A percentile compares a stretch with the other conserved stretches of the same genome.
Evolutionary conservation across 305 asterid genomes (phyloP).

Genomic region (Fraxinus dipetala): DNA sequence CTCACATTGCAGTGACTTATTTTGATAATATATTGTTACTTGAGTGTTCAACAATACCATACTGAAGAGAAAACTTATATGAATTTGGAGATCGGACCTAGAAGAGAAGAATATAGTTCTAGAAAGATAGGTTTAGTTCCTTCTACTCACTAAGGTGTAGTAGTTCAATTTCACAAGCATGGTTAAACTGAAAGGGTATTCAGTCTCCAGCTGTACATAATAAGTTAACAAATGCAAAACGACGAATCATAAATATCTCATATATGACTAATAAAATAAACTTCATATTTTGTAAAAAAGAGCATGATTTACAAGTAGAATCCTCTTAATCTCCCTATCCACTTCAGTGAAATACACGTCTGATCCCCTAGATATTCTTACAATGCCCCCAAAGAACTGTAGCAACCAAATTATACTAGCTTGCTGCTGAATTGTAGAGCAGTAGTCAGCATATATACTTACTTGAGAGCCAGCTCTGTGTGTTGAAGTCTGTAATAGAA

Average conservation of each 20-base stretch:
- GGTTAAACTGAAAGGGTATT: not conserved
- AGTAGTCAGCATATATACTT: conserved; percentile 29
- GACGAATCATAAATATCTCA: not conserved
- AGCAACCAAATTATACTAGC: conserved; percentile 12
- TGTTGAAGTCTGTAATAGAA: conserved; percentile 98
- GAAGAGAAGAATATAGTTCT: conserved; percentile 8
- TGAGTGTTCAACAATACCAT: not conserved
- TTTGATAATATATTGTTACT: not conserved
- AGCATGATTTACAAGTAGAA: not conserved
- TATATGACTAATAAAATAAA: not conserved
- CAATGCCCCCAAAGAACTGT: not conserved
- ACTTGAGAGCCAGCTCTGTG: conserved; percentile 99
- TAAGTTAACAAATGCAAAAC: not conserved
- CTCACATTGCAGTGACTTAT: not conserved
- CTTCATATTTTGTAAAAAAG: not conserved
- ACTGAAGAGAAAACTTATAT: not conserved
- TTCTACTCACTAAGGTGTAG: conserved; percentile 7
- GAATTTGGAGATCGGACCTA: conserved; percentile 17
- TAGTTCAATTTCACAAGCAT: conserved; percentile 9
- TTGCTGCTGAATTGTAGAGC: conserved; percentile 18
- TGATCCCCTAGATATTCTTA: not conserved
- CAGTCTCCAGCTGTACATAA: not conserved
- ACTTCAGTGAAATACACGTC: not conserved
- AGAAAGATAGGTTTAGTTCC: conserved; percentile 10
- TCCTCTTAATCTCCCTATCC: conserved; percentile 10